Evolutionary conservation across 768 basidiomycete genomes (phyloP).

Genomic region (Lentinula aciculospora): DNA sequence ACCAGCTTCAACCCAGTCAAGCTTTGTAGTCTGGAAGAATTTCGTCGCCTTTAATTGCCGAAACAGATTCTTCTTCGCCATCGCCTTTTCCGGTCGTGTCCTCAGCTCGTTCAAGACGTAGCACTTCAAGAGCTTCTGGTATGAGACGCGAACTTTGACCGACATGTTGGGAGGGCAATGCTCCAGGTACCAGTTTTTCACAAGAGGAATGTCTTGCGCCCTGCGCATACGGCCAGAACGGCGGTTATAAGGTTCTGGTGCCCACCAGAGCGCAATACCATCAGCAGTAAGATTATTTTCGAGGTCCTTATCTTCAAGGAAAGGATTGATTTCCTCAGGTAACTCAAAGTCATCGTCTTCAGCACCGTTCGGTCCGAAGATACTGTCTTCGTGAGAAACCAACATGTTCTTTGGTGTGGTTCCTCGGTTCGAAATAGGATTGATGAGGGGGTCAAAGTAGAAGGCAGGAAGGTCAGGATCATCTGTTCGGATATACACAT

Average conservation of each 20-base stretch:
- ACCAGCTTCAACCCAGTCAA: conserved; percentile 99
- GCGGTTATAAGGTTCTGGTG: conserved; percentile 91
- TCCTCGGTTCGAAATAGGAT: conserved; percentile 91
- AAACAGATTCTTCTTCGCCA: conserved; percentile 98
- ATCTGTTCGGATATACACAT: conserved; percentile 97
- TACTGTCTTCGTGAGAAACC: conserved; percentile 84
- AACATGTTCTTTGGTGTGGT: conserved; percentile 76
- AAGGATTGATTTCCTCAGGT: conserved; percentile 71
- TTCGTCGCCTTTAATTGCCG: conserved; percentile 96
- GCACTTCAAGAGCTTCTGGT: conserved; percentile 95
- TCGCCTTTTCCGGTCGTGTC: conserved; percentile 86
- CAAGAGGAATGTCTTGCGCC: conserved; percentile 91
- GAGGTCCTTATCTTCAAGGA: conserved; percentile 71
- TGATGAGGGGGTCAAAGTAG: conserved; percentile 98
- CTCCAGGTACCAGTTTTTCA: conserved; percentile 98
- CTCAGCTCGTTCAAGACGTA: conserved; percentile 94
- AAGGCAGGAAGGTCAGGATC: conserved; percentile 99
- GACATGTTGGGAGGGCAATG: conserved; percentile 95
- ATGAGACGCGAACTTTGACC: conserved; percentile 98
- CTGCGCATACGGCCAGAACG: conserved; percentile 90
- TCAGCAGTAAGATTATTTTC: conserved; percentile 93
- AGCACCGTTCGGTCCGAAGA: conserved; percentile 83
- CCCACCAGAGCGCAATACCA: conserved; percentile 98
- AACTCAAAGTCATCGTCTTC: conserved; percentile 89
- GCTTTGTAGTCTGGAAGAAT: conserved; percentile 96